Conservation (phyloP, 768 basidiomycete genomes). For the Mycena galericulata region DNA sequence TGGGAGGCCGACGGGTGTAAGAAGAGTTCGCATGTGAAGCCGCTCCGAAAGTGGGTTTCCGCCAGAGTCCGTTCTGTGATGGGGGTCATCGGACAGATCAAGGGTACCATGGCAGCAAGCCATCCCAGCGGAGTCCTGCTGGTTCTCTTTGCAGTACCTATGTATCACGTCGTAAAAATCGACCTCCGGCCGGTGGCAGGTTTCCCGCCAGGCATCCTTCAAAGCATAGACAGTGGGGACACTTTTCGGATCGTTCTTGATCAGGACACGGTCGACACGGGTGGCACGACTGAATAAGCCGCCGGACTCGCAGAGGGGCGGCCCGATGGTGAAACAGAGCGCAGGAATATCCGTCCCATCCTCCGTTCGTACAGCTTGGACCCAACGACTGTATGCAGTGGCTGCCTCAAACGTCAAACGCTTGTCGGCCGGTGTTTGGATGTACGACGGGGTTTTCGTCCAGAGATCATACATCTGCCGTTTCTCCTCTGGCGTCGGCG, state of each 20-base stretch:
- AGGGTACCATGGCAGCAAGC: constrained; percentile 24
- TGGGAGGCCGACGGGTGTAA: constrained; percentile 8
- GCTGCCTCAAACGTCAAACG: no score
- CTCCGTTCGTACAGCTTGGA: not conserved
- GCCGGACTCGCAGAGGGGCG: not conserved
- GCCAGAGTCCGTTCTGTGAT: not conserved
- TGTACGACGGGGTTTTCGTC: no score
- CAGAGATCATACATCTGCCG: no score
- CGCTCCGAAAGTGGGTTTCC: not conserved
- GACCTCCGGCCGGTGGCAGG: constrained; percentile 12
- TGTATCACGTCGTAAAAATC: constrained; percentile 28
- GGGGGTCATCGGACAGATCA: constrained; percentile 20
- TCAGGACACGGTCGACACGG: constrained; percentile 14
- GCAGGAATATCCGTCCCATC: not conserved
- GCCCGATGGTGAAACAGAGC: constrained; percentile 13
- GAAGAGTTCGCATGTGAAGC: constrained; percentile 11
- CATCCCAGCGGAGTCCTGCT: constrained; percentile 5
- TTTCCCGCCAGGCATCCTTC: constrained; percentile 26
- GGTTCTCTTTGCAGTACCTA: not conserved
- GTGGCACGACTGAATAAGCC: constrained; percentile 24
- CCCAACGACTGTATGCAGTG: constrained; percentile 2
- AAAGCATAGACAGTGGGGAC: constrained; percentile 6
- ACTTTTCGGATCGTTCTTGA: constrained; percentile 1
- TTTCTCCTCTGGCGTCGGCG: no score
- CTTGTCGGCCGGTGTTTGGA: no score